Evolutionary conservation across 2,329 filamentous ascomycete genomes (phyloP), one percentile per base, ranked within the genome.

Genomic region (Remersonia thermophila): DNA sequence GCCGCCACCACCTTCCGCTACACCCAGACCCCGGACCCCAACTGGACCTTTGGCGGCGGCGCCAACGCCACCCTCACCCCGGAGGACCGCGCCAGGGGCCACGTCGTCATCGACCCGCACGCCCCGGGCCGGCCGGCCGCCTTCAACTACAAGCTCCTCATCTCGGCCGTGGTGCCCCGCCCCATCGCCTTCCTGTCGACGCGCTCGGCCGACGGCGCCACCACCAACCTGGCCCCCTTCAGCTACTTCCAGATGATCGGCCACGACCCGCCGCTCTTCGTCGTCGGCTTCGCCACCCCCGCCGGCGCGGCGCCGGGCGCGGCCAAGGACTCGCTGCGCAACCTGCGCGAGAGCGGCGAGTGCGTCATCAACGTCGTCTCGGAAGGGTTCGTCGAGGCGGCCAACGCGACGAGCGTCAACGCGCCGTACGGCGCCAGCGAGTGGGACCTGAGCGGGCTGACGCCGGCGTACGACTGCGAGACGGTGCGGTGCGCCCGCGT

Each of bases 121-220:
- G 79, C 69, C 38, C 63, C 75, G 18, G 82, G 77, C 23, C 72
- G 87, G 0, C 69, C 76, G 0, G 60, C 73, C 0, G 61, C 65
- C 1, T 76, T 72, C 61, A 95, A 95, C 68, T 95, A 96, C 71
- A 94, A 93, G 61, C 72, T 95, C 11, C 66, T 95, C 42, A 93
- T 95, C 57, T 83, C 77, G 13, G 77, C 75, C 44, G 74, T 95
- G 47, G 71, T 86, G 12, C 89, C 89, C 1, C 74, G 89, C 10
- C 89, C 89, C 10, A 80, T 95, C 52, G 74, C 71, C 35, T 72
- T 79, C 55, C 53, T 78, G 23, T 73, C 67, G 41, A 73, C 74
- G 8, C 54, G 59, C 36, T 63, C 65, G 15, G 48, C 58, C 3
- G 80, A 86, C 50, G 83, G 82, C 15, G 58, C 51, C 25, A 65